Evolutionary conservation across 2,329 filamentous ascomycete species (phyloP), one percentile per base, ranked within the genome.

Genomic region (Annulohypoxylon truncatum): DNA sequence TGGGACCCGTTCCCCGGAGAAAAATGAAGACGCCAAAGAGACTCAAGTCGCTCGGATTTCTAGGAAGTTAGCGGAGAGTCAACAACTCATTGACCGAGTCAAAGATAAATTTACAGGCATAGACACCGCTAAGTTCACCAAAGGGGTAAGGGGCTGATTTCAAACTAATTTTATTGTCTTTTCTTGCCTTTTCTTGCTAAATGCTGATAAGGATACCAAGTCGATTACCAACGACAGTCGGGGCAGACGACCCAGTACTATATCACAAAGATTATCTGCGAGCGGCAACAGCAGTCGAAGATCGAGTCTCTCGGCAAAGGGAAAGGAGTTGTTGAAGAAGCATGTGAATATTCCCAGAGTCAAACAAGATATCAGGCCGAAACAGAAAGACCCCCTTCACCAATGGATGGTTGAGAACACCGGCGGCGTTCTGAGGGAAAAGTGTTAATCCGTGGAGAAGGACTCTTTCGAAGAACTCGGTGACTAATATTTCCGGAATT

Each of bases 381-480:
- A 58, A 18, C 58, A 67, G 28, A 65, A 65, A 31, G 73, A 75
- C 46, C 71, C 70, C 5, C 66, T 75, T 0, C 67, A 73, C 13
- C 70, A 72, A 55, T 75, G 74, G 74, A 69, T 75, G 62, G 67
- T 69, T 4, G 67, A 71, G 13, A 67, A 75, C 40, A 75, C 74
- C 4, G 73, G 73, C 7, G 73, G 73, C 26, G 70, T 67, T 1
- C 13, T 75, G n/a, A 53, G 31, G 38, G 69, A 72, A n/a, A 53
- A 29, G 38, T 2, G 13, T 26, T 47, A 29, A 47, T 40, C 13
- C 26, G 12, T 13, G 3, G 7, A 9, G 52, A 33, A 26, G 7
- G 13, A 33, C 20, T 38, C 9, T 5, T 4, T 22, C n/a, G 44
- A 28, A 15, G 24, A 15, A 13, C 4, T 15, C 24, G 44, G n/a